A percentile compares a stretch with the other conserved stretches of the same genome.
Evolutionary conservation across 352 stramenopile genomes (phyloP).

Genomic region (Phytophthora multivora): DNA sequence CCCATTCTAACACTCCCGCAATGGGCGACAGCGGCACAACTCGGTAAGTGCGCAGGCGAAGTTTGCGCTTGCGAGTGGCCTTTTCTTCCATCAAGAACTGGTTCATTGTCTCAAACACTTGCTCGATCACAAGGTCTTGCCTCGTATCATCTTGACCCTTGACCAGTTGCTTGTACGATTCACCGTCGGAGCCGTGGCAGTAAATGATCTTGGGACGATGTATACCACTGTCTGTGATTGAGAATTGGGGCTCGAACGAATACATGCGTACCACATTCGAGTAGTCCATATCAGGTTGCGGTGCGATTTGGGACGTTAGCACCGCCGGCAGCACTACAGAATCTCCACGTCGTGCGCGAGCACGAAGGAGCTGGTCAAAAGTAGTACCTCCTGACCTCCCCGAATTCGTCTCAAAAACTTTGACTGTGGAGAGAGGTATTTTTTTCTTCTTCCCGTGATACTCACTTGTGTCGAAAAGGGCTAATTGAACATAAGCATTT

Average conservation of each 20-base stretch:
- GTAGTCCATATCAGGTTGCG: conserved; percentile 83
- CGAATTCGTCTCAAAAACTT: conserved; percentile 42
- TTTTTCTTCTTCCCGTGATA: conserved; percentile 79
- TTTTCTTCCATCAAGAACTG: conserved; percentile 82
- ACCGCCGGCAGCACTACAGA: conserved; percentile 70
- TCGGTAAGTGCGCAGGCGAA: conserved; percentile 97
- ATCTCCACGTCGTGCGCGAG: conserved; percentile 47
- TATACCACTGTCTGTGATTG: conserved; percentile 95
- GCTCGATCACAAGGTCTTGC: conserved; percentile 91
- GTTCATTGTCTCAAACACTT: conserved; percentile 91
- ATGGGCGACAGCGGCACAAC: conserved; percentile 91
- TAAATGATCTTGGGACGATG: conserved; percentile 98
- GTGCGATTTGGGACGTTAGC: conserved; percentile 74
- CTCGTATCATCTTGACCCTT: conserved; percentile 93
- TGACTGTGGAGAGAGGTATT: conserved; percentile 68
- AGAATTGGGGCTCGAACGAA: conserved; percentile 92
- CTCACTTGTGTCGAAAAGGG: conserved; percentile 78
- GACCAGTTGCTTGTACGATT: conserved; percentile 94
- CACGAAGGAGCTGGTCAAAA: conserved; percentile 81
- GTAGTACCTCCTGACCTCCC: conserved; percentile 22
- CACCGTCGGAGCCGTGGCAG: conserved; percentile 93
- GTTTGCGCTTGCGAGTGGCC: conserved; percentile 60
- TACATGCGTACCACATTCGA: conserved; percentile 80
- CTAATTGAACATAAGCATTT: conserved; percentile 80
- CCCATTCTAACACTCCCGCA: conserved; percentile 98